Evolutionary conservation across 2,329 filamentous ascomycete species (phyloP), one percentile per base, ranked within the genome.

Genomic region (Calonectria hawksworthii): DNA sequence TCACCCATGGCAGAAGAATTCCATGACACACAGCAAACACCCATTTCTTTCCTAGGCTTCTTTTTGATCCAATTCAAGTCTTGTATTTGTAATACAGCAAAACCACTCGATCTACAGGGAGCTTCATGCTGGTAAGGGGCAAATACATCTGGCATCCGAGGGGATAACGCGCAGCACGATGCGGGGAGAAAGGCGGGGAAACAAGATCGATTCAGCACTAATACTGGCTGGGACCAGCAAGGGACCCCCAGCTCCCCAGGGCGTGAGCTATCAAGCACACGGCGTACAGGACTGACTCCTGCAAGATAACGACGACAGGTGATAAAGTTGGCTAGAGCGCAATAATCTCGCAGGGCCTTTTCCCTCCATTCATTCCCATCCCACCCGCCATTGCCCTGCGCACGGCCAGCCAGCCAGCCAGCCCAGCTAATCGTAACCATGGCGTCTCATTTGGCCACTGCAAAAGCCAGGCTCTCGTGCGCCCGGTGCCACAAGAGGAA

Each of bases 401-500:
- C 56, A 38, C n/a, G 56, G 34, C 56, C 56, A 28, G 18, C 23
- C 36, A 10, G 34, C 56, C 56, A 28, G 18, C 23, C 36, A 10
- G 9, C 44, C n/a, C 8, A n/a, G 4, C 18, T 21, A 32, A 36
- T n/a, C 4, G 30, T 14, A 18, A 50, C 11, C 13, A 75, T 75
- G 74, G 26, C 71, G n/a, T 50, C 70, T 30, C 70, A 66, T 11
- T 8, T 38, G 16, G 38, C 59, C 13, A 52, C 65, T 2, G 70
- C 54, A 14, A 61, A 74, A 50, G 79, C 80, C 8, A 41, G 79
- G 59, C 71, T 78, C 10, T 86, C 85, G 10, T 87, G 85, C 74
- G 80, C 83, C 30, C 81, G 86, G 16, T 87, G 86, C 70, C 84
- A 87, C 75, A 83, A 82, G 56, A 78, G 86, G 28, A 88, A 87